Conservation (phyloP, 768 basidiomycete genomes). For the Suillus luteus region DNA sequence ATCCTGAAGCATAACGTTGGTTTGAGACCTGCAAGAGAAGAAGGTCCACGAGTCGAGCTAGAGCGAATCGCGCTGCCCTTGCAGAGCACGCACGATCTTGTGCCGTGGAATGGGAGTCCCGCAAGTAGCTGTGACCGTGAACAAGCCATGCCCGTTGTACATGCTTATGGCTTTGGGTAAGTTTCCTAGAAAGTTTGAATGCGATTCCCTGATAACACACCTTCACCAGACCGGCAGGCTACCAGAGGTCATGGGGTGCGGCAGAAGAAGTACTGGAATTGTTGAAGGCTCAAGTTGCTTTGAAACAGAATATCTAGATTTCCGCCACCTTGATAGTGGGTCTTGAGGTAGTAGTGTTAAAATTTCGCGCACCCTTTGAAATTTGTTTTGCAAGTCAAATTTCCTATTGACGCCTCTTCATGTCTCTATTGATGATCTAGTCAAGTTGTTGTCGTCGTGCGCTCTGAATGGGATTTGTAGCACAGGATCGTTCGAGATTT, state of each 20-base stretch:
- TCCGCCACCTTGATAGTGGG: background rate
- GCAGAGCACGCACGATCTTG: slow-evolving; percentile 21
- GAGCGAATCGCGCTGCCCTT: slow-evolving; percentile 43
- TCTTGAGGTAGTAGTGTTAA: background rate
- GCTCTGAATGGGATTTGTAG: background rate
- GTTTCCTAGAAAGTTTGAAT: slow-evolving; percentile 22
- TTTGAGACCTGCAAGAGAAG: slow-evolving; percentile 54
- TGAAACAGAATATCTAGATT: background rate
- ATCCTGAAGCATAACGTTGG: slow-evolving; percentile 59
- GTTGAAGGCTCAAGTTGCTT: slow-evolving; percentile 17
- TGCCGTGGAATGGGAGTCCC: slow-evolving; percentile 20
- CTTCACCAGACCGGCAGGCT: slow-evolving; percentile 36
- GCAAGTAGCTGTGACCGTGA: slow-evolving; percentile 23
- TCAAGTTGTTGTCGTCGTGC: background rate
- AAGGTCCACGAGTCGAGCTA: slow-evolving; percentile 57
- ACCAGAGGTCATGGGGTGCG: slow-evolving; percentile 45
- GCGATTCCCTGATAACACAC: slow-evolving; percentile 4
- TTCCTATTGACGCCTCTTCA: background rate
- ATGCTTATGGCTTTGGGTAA: slow-evolving; percentile 65
- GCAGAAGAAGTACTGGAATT: slow-evolving; percentile 41
- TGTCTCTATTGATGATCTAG: background rate
- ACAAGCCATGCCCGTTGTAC: slow-evolving; percentile 41
- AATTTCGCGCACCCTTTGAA: background rate
- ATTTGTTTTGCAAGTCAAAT: background rate
- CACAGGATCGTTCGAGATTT: background rate